These are phyloP conservation scores for Colletotrichum gloeosporioides DNA, from an alignment of 2,329 filamentous ascomycete genomes.

Conservation along the genomic window DNA sequence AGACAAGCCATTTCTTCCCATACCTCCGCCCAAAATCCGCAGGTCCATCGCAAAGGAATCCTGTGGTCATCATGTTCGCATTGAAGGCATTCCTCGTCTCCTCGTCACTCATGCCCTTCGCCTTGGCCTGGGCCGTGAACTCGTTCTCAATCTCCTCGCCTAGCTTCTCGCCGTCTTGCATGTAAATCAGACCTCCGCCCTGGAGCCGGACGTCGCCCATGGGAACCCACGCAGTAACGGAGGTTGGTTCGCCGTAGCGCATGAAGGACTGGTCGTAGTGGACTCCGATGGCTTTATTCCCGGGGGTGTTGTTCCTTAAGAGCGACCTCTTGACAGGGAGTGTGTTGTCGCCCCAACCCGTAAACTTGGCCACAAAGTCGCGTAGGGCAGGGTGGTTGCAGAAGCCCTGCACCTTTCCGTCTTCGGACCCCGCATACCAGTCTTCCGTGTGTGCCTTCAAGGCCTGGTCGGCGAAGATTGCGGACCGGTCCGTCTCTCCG, in stretches of 20 bases:
- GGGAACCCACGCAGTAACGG: slow-evolving; percentile 62
- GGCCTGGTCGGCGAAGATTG: slow-evolving; percentile 41
- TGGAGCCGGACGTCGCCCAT: slow-evolving; percentile 58
- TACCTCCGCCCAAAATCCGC: slow-evolving; percentile 32
- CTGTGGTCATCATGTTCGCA: slow-evolving; percentile 62
- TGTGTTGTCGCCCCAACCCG: slow-evolving; percentile 53
- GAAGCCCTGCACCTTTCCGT: slow-evolving; percentile 36
- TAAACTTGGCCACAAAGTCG: slow-evolving; percentile 55
- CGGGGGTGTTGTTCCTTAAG: slow-evolving; percentile 61
- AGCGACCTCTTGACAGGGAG: slow-evolving; percentile 45
- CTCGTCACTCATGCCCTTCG: slow-evolving; percentile 54
- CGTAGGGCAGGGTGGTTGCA: slow-evolving; percentile 56
- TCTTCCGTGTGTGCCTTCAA: slow-evolving; percentile 57
- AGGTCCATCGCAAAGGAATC: slow-evolving; percentile 48
- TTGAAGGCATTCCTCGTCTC: slow-evolving; percentile 60
- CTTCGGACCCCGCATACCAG: slow-evolving; percentile 47
- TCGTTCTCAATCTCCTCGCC: slow-evolving; percentile 45
- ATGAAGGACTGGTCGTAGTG: slow-evolving; percentile 67
- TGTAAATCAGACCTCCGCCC: slow-evolving; percentile 64
- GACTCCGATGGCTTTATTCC: slow-evolving; percentile 62
- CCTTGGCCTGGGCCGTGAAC: slow-evolving; percentile 47
- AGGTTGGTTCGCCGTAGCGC: slow-evolving; percentile 57
- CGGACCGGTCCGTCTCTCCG: slow-evolving; percentile 34
- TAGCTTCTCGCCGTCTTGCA: slow-evolving; percentile 47
- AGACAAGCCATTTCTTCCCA: slow-evolving; percentile 37